Evolutionary conservation across 768 basidiomycete species (phyloP), one percentile per base, ranked within the genome.

Genomic region (Pleurotus sapidus): DNA sequence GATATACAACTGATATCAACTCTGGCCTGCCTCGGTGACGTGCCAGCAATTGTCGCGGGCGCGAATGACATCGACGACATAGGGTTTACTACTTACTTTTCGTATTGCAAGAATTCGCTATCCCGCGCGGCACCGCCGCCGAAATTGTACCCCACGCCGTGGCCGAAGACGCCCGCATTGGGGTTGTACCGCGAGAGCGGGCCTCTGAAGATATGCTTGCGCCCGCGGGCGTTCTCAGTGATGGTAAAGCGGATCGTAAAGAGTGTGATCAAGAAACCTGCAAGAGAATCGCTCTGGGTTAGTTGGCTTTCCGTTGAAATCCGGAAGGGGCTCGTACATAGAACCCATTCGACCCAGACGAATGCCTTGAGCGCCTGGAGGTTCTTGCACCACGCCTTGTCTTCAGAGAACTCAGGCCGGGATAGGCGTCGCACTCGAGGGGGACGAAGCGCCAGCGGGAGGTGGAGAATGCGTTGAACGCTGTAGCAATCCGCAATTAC

Each of bases 401-500:
- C 75, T 40, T 79, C 79, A 14, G 72, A 47, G 60, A 72, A 80
- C 14, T 40, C 60, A n/a, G 51, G 57, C 62, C 24, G 83, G 81
- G 40, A 85, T 84, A n/a, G 46, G 68, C 59, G 46, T 70, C 67
- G 69, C 84, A 86, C 42, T 72, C 64, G 55, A 80, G 67, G 14
- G 81, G 80, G 20, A 82, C 69, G 43, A 72, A 64, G 24, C 66
- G 67, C 84, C 84, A 87, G 37, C 84, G 78, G 12, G 79, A 75
- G 15, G 81, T 84, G 0, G 84, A 85, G 67, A 87, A 86, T 12
- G 78, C 75, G 63, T 82, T 84, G 75, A 82, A 81, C 0, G 75
- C 83, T 83, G 55, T 12, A 30, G 39, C n/a, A n/a, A 39, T 6
- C 12, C 38, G 20, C 18, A 55, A 51, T 55, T 25, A 9, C 39